Evolutionary conservation across 1,139 yeast genomes (phyloP), one percentile per base, ranked within the genome.

Genomic region (Pneumocystis jirovecii): DNA sequence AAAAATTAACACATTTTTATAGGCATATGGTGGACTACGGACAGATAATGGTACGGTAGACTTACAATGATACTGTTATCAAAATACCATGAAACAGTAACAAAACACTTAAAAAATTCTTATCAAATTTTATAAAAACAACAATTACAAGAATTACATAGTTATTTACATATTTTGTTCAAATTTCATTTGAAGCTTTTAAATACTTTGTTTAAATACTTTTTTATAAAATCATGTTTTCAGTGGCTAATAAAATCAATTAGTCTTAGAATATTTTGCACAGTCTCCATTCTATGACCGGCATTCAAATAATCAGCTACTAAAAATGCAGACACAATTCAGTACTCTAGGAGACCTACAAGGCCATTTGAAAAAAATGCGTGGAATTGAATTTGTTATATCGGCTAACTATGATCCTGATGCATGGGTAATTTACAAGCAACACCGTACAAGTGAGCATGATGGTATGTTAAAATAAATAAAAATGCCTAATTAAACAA

Each of bases 201-300:
- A 17, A 37, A 37, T 8, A 37, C 40, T 37, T 37, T 34, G 37
- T 44, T 34, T 17, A 25, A 21, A 21, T n/a, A 12, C n/a, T 39
- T 42, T 57, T 19, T 21, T 19, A 42, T 12, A 25, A 17, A 31
- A 25, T 12, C n/a, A n/a, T 44, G 34, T 12, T 10, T 56, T 19
- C 10, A 25, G 21, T 40, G 21, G 7, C 63, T 37, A 37, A 37
- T 21, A 44, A 7, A 7, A 8, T 25, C 5, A 17, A 42, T 8
- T 12, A 69, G 71, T 93, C 1, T 80, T 93, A 25, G 98, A 93
- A 69, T 93, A 93, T 76, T 90, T 95, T 74, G 80, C 96, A 3
- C 88, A 89, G 70, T 88, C 96, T 3, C 98, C 99, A 1, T 95
- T 93, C 76, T 93, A 87, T 74, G 97, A 93, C 74, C 82, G 97